These are phyloP conservation scores for Taxillus chinensis DNA, from an alignment of 164 flowering plant genomes.

Conservation along the genomic window DNA sequence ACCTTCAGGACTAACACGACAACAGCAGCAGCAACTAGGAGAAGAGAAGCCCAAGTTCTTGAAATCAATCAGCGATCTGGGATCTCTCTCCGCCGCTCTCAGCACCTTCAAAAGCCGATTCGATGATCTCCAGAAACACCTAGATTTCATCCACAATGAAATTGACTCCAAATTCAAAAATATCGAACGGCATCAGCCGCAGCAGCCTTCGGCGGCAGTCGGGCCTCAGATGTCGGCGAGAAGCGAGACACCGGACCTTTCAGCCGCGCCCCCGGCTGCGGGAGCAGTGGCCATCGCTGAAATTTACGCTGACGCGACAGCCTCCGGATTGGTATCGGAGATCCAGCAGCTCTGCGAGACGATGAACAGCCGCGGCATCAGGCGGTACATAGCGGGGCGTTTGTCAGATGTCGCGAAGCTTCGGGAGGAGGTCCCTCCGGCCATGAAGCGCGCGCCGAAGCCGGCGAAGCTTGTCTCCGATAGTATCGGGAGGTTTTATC, in stretches of 20 bases:
- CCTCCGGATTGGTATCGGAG: conserved; percentile 24
- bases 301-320: neutral
- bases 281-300: neutral
- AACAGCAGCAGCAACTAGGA: too few species aligned
- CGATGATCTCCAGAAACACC: conserved; percentile 34
- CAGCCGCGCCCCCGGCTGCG: neutral
- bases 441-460: conserved; percentile 31
- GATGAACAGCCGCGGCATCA: conserved; percentile 27
- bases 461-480: conserved; percentile 37
- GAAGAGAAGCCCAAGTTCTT: neutral
- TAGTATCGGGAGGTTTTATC: conserved; percentile 36
- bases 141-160: conserved; percentile 25
- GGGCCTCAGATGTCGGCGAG: neutral
- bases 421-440: conserved; percentile 29
- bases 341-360: conserved; percentile 20
- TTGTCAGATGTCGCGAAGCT: conserved; percentile 19
- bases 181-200: neutral
- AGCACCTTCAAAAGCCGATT: conserved; percentile 24
- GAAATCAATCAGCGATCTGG: conserved; percentile 10
- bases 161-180: conserved; percentile 10
- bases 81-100: conserved; percentile 23
- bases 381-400: conserved; percentile 23
- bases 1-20: too few species aligned
- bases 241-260: neutral
- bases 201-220: neutral